These are phyloP conservation scores for Agrocybe praecox DNA, from an alignment of 768 basidiomycete genomes.

Conservation along the genomic window DNA sequence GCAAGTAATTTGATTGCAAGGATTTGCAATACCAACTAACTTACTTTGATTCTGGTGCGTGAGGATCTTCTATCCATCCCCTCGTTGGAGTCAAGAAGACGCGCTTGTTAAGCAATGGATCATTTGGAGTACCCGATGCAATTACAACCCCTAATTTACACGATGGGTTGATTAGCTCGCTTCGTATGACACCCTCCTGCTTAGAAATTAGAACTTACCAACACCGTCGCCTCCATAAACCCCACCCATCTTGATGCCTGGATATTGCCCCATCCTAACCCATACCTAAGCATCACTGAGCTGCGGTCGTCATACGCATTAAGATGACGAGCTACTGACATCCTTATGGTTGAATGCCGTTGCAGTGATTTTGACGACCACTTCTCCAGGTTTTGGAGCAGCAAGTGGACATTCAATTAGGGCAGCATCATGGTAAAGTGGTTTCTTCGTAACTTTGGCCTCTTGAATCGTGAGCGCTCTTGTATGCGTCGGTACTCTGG, in stretches of 20 bases:
- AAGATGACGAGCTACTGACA: conserved; percentile 32
- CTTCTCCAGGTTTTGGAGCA: conserved; percentile 52
- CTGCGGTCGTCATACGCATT: neutral
- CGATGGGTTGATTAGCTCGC: neutral
- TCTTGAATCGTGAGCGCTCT: conserved; percentile 51
- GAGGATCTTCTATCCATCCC: conserved; percentile 71
- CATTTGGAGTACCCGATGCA: conserved; percentile 52
- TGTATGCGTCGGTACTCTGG: conserved; percentile 42
- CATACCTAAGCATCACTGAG: conserved; percentile 52
- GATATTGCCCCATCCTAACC: conserved; percentile 72
- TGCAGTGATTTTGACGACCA: conserved; percentile 69
- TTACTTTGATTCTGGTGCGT: conserved; percentile 69
- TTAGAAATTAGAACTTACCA: conserved; percentile 43
- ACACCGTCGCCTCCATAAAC: conserved; percentile 76
- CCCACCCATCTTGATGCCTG: conserved; percentile 57
- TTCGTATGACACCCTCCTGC: neutral
- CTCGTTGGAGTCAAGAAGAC: conserved; percentile 78
- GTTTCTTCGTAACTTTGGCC: conserved; percentile 36
- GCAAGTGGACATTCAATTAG: conserved; percentile 54
- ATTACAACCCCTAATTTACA: conserved; percentile 57
- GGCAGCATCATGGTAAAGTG: conserved; percentile 58
- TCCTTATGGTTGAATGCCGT: conserved; percentile 81
- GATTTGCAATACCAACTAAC: conserved; percentile 35
- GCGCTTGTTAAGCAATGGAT: conserved; percentile 59
- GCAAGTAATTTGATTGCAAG: too few relatives aligned